Conservation (phyloP, 169 alveolate species). For the Plasmodium ovale region DNA sequence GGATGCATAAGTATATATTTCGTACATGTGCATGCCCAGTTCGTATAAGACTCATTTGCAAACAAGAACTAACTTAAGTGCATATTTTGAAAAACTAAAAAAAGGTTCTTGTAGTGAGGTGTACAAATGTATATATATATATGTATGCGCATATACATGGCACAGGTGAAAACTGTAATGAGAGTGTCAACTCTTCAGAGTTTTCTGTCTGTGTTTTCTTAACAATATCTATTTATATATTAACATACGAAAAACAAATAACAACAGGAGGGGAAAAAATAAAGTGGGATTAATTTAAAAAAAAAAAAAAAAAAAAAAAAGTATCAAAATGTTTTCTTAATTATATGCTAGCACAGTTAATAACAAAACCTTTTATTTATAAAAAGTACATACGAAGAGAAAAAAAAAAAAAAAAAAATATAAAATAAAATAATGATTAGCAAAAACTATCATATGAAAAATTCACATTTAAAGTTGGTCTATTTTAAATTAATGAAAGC, state of each 20-base stretch:
- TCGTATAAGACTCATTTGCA: no score
- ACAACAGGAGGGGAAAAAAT: background rate
- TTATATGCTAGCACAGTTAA: conserved; percentile 1
- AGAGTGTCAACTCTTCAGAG: background rate
- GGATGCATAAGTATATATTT: no score
- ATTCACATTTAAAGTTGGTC: background rate
- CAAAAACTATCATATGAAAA: background rate
- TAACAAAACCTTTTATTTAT: background rate
- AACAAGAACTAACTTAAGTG: no score
- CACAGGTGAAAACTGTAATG: conserved; percentile 7
- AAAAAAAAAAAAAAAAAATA: conserved; percentile 18
- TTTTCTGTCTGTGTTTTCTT: conserved; percentile 22
- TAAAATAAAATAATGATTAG: conserved; percentile 5
- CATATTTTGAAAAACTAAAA: no score
- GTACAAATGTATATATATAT: no score
- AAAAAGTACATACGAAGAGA: background rate
- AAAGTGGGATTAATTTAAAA: conserved; percentile 4
- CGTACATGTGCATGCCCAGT: no score
- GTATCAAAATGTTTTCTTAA: conserved; percentile 13
- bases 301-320: background rate
- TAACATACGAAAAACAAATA: background rate
- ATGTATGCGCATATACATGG: background rate
- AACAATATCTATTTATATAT: conserved; percentile 2
- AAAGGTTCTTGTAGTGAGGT: no score
- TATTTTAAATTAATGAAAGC: conserved; percentile 2